These are phyloP conservation scores for Nicotiana otophora DNA, from an alignment of 257 asterid species.

Conservation along the genomic window DNA sequence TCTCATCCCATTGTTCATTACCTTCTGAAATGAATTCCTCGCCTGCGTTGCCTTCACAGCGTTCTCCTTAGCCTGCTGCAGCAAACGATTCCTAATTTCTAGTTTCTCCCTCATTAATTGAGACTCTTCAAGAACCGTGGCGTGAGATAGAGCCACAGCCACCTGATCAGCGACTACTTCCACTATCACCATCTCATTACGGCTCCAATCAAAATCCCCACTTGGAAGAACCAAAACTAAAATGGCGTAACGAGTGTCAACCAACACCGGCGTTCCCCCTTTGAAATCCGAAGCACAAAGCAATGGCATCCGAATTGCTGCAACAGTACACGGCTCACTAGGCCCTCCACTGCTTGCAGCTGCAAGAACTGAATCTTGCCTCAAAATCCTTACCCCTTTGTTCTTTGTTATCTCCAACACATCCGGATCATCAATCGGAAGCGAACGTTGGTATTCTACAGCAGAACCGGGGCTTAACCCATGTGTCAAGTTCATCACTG, in stretches of 20 bases:
- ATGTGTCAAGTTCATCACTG: conserved; percentile 38
- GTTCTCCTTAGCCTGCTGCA: conserved; percentile 35
- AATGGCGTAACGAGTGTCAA: conserved; percentile 32
- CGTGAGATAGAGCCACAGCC: conserved; percentile 46
- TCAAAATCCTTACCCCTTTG: conserved; percentile 36
- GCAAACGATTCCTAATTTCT: conserved; percentile 26
- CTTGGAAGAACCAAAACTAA: conserved; percentile 34
- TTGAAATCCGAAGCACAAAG: conserved; percentile 35
- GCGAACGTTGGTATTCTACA: conserved; percentile 15
- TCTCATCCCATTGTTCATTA: conserved; percentile 48
- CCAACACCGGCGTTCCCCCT: conserved; percentile 37
- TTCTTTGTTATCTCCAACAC: conserved; percentile 29
- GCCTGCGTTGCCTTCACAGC: conserved; percentile 40
- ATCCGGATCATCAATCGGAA: conserved; percentile 34
- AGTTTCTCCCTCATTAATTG: conserved; percentile 35
- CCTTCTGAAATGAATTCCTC: conserved; percentile 36
- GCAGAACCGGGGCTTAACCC: conserved; percentile 27
- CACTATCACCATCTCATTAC: conserved; percentile 38
- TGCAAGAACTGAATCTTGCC: conserved; percentile 32
- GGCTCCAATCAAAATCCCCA: conserved; percentile 24
- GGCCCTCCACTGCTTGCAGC: conserved; percentile 29
- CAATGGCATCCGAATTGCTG: conserved; percentile 39
- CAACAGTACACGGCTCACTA: conserved; percentile 29
- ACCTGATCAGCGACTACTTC: conserved; percentile 52
- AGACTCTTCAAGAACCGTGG: conserved; percentile 45